phyloP scores from a whole-genome alignment of 352 stramenopile genomes.

The Phytophthora brassicae region DNA sequence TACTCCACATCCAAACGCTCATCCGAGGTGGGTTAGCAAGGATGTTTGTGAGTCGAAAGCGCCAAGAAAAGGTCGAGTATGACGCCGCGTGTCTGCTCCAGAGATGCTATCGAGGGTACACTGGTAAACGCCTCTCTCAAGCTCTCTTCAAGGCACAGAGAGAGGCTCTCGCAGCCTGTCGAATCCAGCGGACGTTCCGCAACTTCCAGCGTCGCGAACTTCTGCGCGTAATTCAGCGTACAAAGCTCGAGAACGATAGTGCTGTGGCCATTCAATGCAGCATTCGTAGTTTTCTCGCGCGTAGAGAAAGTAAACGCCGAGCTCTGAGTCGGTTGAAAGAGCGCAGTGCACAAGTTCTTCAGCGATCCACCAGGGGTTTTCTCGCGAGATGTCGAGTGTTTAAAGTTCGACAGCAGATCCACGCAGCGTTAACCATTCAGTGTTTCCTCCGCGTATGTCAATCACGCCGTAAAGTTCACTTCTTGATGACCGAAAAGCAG shows the following conservation, averaged over 20 bases:
- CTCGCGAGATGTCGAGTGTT: constrained; percentile 40
- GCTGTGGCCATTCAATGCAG: constrained; percentile 58
- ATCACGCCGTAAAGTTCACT: constrained; percentile 40
- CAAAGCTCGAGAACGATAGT: constrained; percentile 60
- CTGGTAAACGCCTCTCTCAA: constrained; percentile 60
- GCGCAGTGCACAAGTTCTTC: constrained; percentile 43
- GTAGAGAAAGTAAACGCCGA: constrained; percentile 43
- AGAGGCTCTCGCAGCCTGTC: constrained; percentile 52
- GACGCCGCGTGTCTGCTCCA: constrained; percentile 56
- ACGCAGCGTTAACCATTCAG: constrained; percentile 62
- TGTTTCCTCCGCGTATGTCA: constrained; percentile 43
- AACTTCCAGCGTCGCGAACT: constrained; percentile 63
- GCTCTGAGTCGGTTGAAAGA: constrained; percentile 10
- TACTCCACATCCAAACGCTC: constrained; percentile 49
- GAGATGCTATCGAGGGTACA: constrained; percentile 78
- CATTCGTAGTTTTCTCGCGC: constrained; percentile 52
- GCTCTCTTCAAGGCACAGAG: constrained; percentile 68
- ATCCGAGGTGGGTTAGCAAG: constrained; percentile 54
- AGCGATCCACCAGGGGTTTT: constrained; percentile 51
- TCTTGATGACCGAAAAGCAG: constrained; percentile 43
- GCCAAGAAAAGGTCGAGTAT: constrained; percentile 47
- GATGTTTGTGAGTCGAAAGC: constrained; percentile 16
- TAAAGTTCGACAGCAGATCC: constrained; percentile 29
- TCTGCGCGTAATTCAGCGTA: constrained; percentile 60
- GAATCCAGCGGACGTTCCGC: constrained; percentile 72